Base-by-base conservation (phyloP, 345 rosid species). In the Raphanus raphanistrum region DNA sequence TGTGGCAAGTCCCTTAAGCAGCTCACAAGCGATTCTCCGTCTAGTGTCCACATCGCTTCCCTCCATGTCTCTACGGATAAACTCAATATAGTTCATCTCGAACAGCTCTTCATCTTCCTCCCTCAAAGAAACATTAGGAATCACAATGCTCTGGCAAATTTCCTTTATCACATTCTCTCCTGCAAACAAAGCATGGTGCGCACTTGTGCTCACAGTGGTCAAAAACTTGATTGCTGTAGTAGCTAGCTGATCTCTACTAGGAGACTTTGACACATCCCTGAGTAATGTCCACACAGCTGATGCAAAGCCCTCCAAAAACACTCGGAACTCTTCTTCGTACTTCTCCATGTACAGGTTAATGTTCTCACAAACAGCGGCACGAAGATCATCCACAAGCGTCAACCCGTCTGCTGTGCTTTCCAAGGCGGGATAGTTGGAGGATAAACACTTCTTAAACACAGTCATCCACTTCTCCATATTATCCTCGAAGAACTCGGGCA, bases 31-130 rank as follows among this genome's bases (percentile, higher is more conserved):
- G 72, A 96, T 96, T 80, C 99, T 93, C 83, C 99, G 93, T 80
- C 95, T 89, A 4, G 99, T 96, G 32, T 96, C 99, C 79, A 90
- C 84, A 83, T 96, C 99, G 75, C 99, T 96, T 48, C 99, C 98
- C 76, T 96, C 99, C 99, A 96, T 96, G 77, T 96, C 99, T 79
- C 99, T 91, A 82, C 98, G 88, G 70, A 96, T 90, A 72, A 93
- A 96, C 88, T 96, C 99, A 8, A 96, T 82, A 61, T 85, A 96
- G 73, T 96, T 96, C 96, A 91, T 96, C 81, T 93, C 99, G 70
- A 96, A 96, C 10, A 96, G 90, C 68, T 96, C 99, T 78, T 91
- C 99, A 72, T 96, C 99, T 67, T 96, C 99, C 11, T 86, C 98
- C 83, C 94, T 96, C 84, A 90, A 81, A 65, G 90, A 83, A 73